Conservation (phyloP, 176 grass and related monocot genomes). For the Zoysia pacifica region DNA sequence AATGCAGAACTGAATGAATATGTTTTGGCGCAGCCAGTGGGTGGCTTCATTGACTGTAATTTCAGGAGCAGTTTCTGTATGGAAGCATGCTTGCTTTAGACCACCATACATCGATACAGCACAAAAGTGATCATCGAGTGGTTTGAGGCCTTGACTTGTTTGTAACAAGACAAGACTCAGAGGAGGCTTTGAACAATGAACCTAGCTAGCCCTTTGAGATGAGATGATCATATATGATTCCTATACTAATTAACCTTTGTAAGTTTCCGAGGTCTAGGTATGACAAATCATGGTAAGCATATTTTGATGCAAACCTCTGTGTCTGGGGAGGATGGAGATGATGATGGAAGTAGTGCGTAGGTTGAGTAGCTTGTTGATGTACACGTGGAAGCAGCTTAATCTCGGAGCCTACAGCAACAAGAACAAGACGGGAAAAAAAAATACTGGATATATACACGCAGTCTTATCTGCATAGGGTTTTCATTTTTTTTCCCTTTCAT, state of each 20-base stretch:
- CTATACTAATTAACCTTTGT: conserved; percentile 10
- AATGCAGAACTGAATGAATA: background rate
- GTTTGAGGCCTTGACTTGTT: conserved; percentile 46
- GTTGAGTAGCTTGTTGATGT: background rate
- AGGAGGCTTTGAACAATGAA: conserved; percentile 22
- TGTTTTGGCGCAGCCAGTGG: background rate
- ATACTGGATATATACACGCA: background rate
- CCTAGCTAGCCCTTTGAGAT: conserved; percentile 19
- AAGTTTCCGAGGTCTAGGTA: conserved; percentile 27
- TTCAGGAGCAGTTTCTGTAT: conserved; percentile 18
- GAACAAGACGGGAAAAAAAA: background rate
- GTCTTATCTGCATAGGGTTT: background rate
- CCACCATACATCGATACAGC: background rate
- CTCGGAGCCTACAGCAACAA: background rate
- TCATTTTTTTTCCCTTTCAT: background rate
- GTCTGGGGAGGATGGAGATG: conserved; percentile 15
- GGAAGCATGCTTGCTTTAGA: conserved; percentile 20
- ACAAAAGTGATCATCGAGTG: conserved; percentile 24
- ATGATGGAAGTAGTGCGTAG: background rate
- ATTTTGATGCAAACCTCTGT: conserved; percentile 21
- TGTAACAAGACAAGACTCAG: conserved; percentile 40
- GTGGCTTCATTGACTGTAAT: conserved; percentile 3
- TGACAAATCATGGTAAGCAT: conserved; percentile 7
- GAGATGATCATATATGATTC: conserved; percentile 41
- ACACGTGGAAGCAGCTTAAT: background rate